Evolutionary conservation across 2,329 filamentous ascomycete species (phyloP), one percentile per base, ranked within the genome.

Genomic region (Exophiala alcalophila): DNA sequence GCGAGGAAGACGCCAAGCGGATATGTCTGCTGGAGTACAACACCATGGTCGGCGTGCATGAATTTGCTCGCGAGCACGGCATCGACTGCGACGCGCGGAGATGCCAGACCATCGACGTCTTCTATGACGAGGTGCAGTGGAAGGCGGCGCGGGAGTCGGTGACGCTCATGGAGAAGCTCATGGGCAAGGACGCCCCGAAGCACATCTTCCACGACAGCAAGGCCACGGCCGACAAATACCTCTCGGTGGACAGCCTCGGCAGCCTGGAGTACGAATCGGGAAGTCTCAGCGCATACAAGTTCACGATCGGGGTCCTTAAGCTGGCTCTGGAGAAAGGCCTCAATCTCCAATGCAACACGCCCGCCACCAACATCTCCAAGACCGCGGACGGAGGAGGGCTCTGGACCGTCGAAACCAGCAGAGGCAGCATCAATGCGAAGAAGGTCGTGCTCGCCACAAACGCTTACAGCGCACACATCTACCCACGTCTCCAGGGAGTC

Each of bases 41-140:
- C 27, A 75, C 70, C 53, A 76, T 83, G 41, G 61, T 66, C 18
- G 71, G 70, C n/a, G 71, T 78, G 7, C 78, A 82, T 54, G 60
- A 57, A 0, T 73, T 83, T 47, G 74, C 76, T 0, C 57, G 59
- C 4, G 61, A 68, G 12, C 60, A 80, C 41, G 51, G 49, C 4
- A 73, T 79, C 21, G 57, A 63, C 8, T 70, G 76, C 54, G 78
- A 81, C 53, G 71, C 68, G 35, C 55, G 62, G 25, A 57, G 68
- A 7, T 73, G 76, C 51, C 64, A 70, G 16, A 82, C 79, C 0
- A 68, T 80, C 2, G 78, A 83, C 57, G 62, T 81, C 2, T 64
- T 81, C 21, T 81, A 79, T 55, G 74, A 79, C 44, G 45, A 62
- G 12, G 57, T 44, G 6, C 61, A 70, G 34, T 73, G 70, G 63